Evolutionary conservation across 768 basidiomycete species (phyloP).

Genomic region (Suillus plorans): DNA sequence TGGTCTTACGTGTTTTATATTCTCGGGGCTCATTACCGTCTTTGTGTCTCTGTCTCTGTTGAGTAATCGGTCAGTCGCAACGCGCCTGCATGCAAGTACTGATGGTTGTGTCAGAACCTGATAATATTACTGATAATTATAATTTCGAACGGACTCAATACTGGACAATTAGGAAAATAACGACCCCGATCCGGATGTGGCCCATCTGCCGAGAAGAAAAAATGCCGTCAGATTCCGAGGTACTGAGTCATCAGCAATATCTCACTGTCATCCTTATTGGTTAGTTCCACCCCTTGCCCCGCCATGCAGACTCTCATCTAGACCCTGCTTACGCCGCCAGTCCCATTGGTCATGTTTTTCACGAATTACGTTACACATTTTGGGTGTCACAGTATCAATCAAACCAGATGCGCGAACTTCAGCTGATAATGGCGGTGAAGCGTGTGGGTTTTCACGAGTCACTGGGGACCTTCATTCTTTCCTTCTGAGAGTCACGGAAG

Average conservation of each 20-base stretch:
- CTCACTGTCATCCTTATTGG: conserved; percentile 29
- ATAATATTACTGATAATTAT: conserved; percentile 27
- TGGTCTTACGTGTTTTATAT: conserved; percentile 30
- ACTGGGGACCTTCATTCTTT: conserved; percentile 27
- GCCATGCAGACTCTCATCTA: neutral
- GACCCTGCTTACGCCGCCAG: conserved; percentile 6
- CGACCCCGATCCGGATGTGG: conserved; percentile 6
- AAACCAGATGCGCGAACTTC: neutral
- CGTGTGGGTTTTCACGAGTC: conserved; percentile 28
- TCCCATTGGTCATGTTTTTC: conserved; percentile 38
- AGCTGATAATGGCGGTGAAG: conserved; percentile 10
- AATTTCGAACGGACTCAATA: conserved; percentile 32
- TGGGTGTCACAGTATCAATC: conserved; percentile 29
- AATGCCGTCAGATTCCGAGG: neutral
- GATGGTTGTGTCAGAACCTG: conserved; percentile 21
- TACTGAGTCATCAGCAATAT: conserved; percentile 18
- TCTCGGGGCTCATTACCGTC: conserved; percentile 32
- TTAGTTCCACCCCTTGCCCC: conserved; percentile 8
- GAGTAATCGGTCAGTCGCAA: conserved; percentile 24
- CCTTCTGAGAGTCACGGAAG: conserved; percentile 28
- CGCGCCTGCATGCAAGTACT: neutral
- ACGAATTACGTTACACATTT: conserved; percentile 34
- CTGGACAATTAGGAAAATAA: conserved; percentile 16
- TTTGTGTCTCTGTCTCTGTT: conserved; percentile 31
- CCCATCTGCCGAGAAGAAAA: conserved; percentile 11